phyloP scores from a whole-genome alignment of 225 moss, liverwort and hornwort genomes.

The Climacium dendroides region DNA sequence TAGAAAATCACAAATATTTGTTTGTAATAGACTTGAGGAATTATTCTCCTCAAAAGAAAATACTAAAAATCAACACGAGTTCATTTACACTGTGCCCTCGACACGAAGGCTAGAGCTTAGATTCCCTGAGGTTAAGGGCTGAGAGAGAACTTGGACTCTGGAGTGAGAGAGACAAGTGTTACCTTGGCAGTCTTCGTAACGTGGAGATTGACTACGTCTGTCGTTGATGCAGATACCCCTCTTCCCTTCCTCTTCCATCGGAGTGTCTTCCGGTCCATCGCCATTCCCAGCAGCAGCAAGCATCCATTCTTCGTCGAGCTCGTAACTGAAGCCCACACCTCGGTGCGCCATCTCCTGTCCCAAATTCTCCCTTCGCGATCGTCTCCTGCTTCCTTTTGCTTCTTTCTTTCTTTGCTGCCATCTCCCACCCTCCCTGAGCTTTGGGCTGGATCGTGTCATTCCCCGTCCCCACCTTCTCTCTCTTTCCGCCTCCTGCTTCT shows the following conservation, averaged over 20 bases:
- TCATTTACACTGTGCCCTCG: not conserved
- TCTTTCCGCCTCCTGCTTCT: not conserved
- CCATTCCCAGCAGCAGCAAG: not conserved
- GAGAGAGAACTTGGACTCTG: not conserved
- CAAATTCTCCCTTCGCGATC: not conserved
- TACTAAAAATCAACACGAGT: not conserved
- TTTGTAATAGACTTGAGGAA: not conserved
- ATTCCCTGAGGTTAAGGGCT: not conserved
- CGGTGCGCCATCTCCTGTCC: not conserved
- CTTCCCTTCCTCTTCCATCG: no score
- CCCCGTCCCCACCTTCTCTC: not conserved
- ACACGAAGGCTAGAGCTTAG: not conserved
- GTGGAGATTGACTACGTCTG: not conserved
- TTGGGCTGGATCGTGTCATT: not conserved
- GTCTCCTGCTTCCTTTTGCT: not conserved
- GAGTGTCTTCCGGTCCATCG: not conserved
- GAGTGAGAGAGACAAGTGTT: not conserved
- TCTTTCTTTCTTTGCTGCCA: not conserved
- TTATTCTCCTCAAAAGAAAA: not conserved
- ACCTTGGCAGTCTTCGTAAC: not conserved
- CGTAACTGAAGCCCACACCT: not conserved
- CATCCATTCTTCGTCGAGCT: not conserved
- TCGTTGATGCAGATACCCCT: not conserved
- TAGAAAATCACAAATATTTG: not conserved
- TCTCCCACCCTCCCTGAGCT: not conserved